Percentiles rank a stretch among this genome's conserved stretches.
Conservation (phyloP, 495 filamentous ascomycete genomes). For the Penicillium odoratum region DNA sequence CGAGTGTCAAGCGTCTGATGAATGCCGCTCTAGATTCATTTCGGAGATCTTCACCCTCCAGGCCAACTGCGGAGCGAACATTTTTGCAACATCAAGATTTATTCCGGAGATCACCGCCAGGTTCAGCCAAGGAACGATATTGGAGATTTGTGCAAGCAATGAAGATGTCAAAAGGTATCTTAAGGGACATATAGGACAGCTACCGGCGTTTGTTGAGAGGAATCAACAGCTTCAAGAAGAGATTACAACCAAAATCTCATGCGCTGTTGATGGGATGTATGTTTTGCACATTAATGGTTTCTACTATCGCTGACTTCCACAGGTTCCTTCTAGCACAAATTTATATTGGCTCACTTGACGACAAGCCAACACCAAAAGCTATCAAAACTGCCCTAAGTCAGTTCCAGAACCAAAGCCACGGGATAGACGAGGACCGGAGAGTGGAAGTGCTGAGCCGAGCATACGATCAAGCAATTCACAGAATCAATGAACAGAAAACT, state of each 20-base stretch:
- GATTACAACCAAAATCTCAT: neutral
- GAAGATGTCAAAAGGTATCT: too few relatives aligned
- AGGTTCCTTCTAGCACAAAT: neutral
- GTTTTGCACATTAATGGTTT: too few relatives aligned
- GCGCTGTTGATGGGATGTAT: neutral
- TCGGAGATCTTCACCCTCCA: neutral
- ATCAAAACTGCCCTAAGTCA: neutral
- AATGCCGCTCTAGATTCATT: neutral
- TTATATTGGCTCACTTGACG: neutral
- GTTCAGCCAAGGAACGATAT: too few relatives aligned
- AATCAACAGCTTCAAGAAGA: neutral
- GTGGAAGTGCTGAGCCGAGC: too few relatives aligned
- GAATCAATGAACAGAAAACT: neutral
- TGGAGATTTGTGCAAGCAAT: too few relatives aligned
- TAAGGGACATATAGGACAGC: neutral
- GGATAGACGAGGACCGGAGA: too few relatives aligned
- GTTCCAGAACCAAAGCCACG: neutral
- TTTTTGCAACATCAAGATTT: neutral
- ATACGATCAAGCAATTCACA: neutral
- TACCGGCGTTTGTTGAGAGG: neutral
- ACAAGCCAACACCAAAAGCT: neutral
- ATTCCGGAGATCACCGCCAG: neutral
- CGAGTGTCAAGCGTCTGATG: neutral
- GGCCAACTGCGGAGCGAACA: neutral
- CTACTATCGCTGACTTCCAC: neutral